Evolutionary conservation across 352 stramenopile species (phyloP).

Genomic region (Paralagenidium karlingii): DNA sequence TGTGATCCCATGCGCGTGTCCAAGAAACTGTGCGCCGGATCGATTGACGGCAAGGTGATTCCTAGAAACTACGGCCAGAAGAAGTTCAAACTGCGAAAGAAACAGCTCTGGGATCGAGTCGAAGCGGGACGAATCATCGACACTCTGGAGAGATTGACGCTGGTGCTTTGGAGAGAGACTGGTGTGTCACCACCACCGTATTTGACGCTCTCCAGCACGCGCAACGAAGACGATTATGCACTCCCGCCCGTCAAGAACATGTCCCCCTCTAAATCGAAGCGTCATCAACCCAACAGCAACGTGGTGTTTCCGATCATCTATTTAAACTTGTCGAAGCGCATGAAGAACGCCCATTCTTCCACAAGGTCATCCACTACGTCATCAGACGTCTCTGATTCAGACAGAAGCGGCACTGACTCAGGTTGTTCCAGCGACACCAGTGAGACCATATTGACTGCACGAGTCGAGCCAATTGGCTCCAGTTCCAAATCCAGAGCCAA

Average conservation of each 20-base stretch:
- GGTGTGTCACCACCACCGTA: conserved; percentile 28
- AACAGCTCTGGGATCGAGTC: conserved; percentile 32
- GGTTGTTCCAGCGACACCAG: too few relatives aligned
- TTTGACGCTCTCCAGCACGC: conserved; percentile 52
- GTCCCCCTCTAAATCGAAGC: conserved; percentile 21
- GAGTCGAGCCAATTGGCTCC: too few relatives aligned
- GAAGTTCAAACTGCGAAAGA: conserved; percentile 63
- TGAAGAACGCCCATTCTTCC: too few relatives aligned
- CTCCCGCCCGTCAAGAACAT: conserved; percentile 10
- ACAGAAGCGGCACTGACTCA: too few relatives aligned
- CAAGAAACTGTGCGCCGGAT: conserved; percentile 66
- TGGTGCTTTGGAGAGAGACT: conserved; percentile 42
- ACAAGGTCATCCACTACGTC: too few relatives aligned
- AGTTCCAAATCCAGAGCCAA: too few relatives aligned
- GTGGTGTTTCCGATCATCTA: conserved; percentile 67
- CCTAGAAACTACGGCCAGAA: conserved; percentile 72
- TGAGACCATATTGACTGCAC: too few relatives aligned
- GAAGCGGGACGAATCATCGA: conserved; percentile 22
- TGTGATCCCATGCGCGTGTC: conserved; percentile 74
- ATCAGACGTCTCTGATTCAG: too few relatives aligned
- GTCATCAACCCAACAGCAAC: conserved; percentile 27
- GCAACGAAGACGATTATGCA: conserved; percentile 20
- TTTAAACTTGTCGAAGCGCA: conserved; percentile 62
- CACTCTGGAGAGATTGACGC: conserved; percentile 33
- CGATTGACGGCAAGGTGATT: conserved; percentile 50